These are phyloP conservation scores for Phytophthora vignae DNA, from an alignment of 352 stramenopile genomes.

Conservation along the genomic window DNA sequence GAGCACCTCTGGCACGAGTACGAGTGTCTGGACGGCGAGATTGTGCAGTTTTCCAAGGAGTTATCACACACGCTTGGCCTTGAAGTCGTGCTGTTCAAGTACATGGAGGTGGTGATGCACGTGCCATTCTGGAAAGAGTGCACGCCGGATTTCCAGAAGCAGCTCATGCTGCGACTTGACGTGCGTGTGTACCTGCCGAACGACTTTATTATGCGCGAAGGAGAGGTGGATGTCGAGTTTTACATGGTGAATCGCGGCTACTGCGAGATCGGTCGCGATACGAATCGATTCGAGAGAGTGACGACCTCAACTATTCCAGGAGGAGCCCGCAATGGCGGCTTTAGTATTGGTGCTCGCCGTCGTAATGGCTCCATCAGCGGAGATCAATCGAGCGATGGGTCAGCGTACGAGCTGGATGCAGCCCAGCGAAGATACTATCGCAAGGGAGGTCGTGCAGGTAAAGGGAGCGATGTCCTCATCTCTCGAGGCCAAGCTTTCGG, in stretches of 20 bases:
- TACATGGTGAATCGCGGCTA: constrained; percentile 77
- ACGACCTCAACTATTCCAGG: constrained; percentile 17
- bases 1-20: constrained; percentile 73
- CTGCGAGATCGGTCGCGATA: constrained; percentile 48
- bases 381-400: constrained; percentile 18
- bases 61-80: constrained; percentile 63
- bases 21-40: constrained; percentile 65
- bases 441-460: constrained; percentile 9
- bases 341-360: constrained; percentile 15
- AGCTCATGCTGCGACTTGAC: constrained; percentile 60
- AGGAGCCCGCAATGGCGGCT: constrained; percentile 1
- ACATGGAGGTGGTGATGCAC: constrained; percentile 70
- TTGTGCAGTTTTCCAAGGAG: constrained; percentile 58
- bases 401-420: constrained; percentile 32
- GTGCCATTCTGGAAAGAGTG: constrained; percentile 66
- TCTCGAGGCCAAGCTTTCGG: constrained; percentile 52
- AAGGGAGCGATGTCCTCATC: constrained; percentile 19
- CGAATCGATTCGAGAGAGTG: constrained; percentile 43
- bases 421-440: constrained; percentile 28
- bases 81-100: constrained; percentile 68
- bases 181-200: constrained; percentile 78
- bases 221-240: constrained; percentile 66
- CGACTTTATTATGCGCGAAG: constrained; percentile 73
- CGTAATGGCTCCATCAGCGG: not conserved
- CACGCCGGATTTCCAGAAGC: constrained; percentile 71